Percentiles rank a stretch among this genome's conserved stretches.
These are phyloP conservation scores for Fusarium circinatum DNA, from an alignment of 2,329 filamentous ascomycete species.

Conservation along the genomic window DNA sequence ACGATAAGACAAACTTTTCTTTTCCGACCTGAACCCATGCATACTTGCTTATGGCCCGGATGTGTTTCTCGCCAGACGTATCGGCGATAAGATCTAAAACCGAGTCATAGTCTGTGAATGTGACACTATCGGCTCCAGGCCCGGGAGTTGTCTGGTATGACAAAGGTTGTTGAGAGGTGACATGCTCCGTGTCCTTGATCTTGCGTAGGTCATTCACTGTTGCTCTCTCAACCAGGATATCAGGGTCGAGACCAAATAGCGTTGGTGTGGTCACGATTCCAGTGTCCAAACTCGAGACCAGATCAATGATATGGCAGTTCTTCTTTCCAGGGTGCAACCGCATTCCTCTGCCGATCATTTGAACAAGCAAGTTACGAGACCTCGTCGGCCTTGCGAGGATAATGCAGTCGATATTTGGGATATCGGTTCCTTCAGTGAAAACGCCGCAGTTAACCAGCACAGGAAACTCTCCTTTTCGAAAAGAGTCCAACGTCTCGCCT, in stretches of 20 bases:
- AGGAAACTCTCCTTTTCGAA: conserved; percentile 80
- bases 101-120: conserved; percentile 90
- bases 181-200: conserved; percentile 59
- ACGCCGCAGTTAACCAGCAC: conserved; percentile 95
- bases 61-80: conserved; percentile 79
- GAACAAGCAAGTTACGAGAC: conserved; percentile 91
- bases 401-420: conserved; percentile 96
- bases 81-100: conserved; percentile 92
- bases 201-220: conserved; percentile 70
- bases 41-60: conserved; percentile 77
- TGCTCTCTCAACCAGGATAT: conserved; percentile 76
- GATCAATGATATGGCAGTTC: conserved; percentile 95
- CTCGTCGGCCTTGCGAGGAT: conserved; percentile 87
- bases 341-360: conserved; percentile 98
- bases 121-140: conserved; percentile 60
- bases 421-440: conserved; percentile 97
- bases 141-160: conserved; percentile 21
- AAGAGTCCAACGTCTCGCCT: conserved; percentile 76
- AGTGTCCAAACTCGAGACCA: conserved; percentile 85
- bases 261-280: conserved; percentile 93
- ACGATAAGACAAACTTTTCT: conserved; percentile 76
- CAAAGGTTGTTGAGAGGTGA: conserved; percentile 21
- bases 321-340: conserved; percentile 81
- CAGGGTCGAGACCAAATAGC: conserved; percentile 89
- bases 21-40: conserved; percentile 85